A percentile compares a stretch with the other conserved stretches of the same genome.
phyloP scores from a whole-genome alignment of 768 basidiomycete species.

The Ramaria rubella region DNA sequence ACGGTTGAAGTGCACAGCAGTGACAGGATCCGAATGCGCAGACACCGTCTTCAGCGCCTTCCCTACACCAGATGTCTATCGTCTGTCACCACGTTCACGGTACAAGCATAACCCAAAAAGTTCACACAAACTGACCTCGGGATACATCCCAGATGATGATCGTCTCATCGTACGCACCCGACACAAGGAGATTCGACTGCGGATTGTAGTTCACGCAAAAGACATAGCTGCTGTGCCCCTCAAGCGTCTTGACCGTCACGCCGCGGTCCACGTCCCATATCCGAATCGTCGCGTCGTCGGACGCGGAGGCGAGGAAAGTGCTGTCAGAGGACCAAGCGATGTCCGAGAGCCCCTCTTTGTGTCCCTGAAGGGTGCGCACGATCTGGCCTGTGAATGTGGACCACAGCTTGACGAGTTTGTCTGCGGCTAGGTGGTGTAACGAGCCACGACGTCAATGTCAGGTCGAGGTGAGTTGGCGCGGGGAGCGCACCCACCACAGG shows the following conservation, averaged over 20 bases:
- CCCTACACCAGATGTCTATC: conserved; percentile 37
- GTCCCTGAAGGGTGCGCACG: conserved; percentile 65
- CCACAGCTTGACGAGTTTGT: conserved; percentile 80
- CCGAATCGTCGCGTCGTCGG: conserved; percentile 85
- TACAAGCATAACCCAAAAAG: neutral
- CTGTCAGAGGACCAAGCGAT: conserved; percentile 84
- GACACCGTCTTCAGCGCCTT: conserved; percentile 82
- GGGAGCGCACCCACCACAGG: conserved; percentile 65
- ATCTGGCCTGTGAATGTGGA: conserved; percentile 66
- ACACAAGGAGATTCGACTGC: conserved; percentile 82
- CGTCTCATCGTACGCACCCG: conserved; percentile 93
- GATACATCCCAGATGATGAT: conserved; percentile 96
- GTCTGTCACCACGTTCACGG: neutral
- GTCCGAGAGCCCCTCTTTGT: conserved; percentile 81
- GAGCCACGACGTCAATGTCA: conserved; percentile 18
- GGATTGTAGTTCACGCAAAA: conserved; percentile 93
- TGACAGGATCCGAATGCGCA: conserved; percentile 96
- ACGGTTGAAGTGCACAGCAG: conserved; percentile 87
- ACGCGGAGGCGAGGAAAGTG: conserved; percentile 81
- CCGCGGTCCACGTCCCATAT: conserved; percentile 81
- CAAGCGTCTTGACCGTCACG: conserved; percentile 54
- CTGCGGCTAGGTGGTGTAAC: conserved; percentile 60
- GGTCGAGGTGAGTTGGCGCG: no score
- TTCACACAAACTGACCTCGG: conserved; percentile 47
- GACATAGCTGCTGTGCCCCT: conserved; percentile 89